A percentile compares a stretch with the other conserved stretches of the same genome.
Conservation (phyloP, 345 rosid species). For the Arabidopsis arenosa region DNA sequence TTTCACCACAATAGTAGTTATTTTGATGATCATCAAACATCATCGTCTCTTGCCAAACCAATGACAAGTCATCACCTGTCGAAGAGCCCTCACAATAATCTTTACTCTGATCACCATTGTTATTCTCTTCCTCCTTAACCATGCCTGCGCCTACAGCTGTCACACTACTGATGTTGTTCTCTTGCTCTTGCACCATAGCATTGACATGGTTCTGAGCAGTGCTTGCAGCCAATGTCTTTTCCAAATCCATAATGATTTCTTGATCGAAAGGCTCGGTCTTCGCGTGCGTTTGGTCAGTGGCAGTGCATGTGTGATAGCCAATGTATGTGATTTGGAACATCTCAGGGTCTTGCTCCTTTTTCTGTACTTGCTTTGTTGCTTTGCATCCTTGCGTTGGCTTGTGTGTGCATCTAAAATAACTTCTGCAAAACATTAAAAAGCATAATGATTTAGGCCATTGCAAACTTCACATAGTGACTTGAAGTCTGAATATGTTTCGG, state of each 20-base stretch:
- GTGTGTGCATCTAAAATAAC: constrained; percentile 84
- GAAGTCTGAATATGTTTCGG: neutral
- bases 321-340: constrained; percentile 61
- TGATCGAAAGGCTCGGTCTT: constrained; percentile 22
- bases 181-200: constrained; percentile 30
- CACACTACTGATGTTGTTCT: constrained; percentile 27
- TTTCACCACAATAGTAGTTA: constrained; percentile 20
- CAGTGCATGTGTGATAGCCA: constrained; percentile 70
- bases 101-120: constrained; percentile 27
- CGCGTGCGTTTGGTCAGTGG: constrained; percentile 24
- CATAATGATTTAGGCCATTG: constrained; percentile 29
- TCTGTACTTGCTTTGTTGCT: constrained; percentile 79
- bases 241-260: constrained; percentile 32
- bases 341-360: constrained; percentile 56
- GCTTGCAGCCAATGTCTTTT: constrained; percentile 5
- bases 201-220: constrained; percentile 13
- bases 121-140: constrained; percentile 38
- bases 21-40: constrained; percentile 40
- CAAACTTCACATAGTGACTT: neutral
- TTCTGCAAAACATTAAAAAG: constrained; percentile 54
- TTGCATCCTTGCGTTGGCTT: constrained; percentile 73
- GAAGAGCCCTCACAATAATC: constrained; percentile 35
- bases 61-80: constrained; percentile 31
- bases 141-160: neutral
- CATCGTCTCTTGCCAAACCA: constrained; percentile 38